phyloP scores from a whole-genome alignment of 495 filamentous ascomycete species.

The Aspergillus indologenus region DNA sequence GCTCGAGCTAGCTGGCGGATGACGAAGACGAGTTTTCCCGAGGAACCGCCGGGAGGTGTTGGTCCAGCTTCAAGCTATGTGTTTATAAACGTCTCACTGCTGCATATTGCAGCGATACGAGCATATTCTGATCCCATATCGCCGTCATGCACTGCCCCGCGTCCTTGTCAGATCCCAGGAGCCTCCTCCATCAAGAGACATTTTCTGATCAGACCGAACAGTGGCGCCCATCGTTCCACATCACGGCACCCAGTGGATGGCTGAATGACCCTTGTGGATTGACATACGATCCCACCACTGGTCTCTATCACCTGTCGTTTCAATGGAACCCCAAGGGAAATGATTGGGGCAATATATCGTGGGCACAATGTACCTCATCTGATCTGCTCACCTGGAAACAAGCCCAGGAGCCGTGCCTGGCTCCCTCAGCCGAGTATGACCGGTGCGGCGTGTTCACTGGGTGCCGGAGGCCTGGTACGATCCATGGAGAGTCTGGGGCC shows the following conservation, averaged over 20 bases:
- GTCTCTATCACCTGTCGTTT: constrained; percentile 41
- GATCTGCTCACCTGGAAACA: constrained; percentile 44
- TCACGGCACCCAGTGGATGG: constrained; percentile 52
- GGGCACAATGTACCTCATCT: constrained; percentile 40
- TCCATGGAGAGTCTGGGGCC: constrained; percentile 39
- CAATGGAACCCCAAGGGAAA: constrained; percentile 48
- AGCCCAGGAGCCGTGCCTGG: constrained; percentile 32
- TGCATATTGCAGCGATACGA: too few relatives aligned
- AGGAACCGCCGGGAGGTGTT: not conserved
- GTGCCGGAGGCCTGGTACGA: constrained; percentile 42
- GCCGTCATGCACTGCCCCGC: not conserved
- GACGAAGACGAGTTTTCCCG: not conserved
- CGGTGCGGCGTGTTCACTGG: constrained; percentile 52
- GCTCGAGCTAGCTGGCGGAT: not conserved
- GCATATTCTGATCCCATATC: not conserved
- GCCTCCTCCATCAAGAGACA: not conserved
- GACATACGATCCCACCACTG: constrained; percentile 49
- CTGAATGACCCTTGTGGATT: constrained; percentile 57
- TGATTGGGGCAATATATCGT: constrained; percentile 46
- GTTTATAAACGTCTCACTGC: not conserved
- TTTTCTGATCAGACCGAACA: constrained; percentile 10
- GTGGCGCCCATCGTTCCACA: constrained; percentile 49
- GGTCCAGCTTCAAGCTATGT: too few relatives aligned
- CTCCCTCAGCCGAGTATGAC: constrained; percentile 44
- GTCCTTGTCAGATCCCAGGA: not conserved